These are phyloP conservation scores for Corchorus olitorius DNA, from an alignment of 345 rosid species.

Conservation along the genomic window DNA sequence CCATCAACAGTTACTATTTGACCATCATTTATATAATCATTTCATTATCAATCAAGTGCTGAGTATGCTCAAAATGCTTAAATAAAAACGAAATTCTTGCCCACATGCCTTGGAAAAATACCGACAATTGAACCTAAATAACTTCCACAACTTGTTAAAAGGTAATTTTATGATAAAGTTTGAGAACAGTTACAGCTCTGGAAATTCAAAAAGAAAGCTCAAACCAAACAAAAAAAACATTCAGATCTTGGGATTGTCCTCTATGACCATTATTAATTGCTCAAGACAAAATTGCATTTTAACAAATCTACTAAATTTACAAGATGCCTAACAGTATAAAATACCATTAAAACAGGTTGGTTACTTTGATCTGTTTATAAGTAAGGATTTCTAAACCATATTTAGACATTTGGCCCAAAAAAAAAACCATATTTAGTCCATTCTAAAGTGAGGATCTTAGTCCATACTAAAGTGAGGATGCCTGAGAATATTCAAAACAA, in stretches of 20 bases:
- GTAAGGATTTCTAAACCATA: too few relatives aligned
- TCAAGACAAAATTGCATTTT: not conserved
- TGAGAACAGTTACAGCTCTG: constrained; percentile 8
- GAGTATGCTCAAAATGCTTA: not conserved
- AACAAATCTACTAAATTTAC: not conserved
- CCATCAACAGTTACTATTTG: not conserved
- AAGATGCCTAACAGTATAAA: not conserved
- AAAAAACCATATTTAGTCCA: too few relatives aligned
- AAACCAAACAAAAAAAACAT: not conserved
- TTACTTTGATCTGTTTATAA: not conserved
- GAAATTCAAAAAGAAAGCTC: not conserved
- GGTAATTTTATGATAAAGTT: not conserved
- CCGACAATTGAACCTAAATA: not conserved
- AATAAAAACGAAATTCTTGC: not conserved
- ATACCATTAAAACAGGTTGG: not conserved
- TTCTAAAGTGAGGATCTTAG: too few relatives aligned
- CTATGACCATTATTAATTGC: not conserved
- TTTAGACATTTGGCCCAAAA: too few relatives aligned
- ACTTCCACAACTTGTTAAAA: not conserved
- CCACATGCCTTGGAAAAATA: not conserved
- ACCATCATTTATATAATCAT: not conserved
- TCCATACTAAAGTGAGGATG: not conserved
- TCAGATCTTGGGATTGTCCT: not conserved
- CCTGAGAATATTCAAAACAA: not conserved
- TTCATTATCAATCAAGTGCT: not conserved